Base-by-base conservation (phyloP, 495 filamentous ascomycete genomes). In the Letharia columbiana region DNA sequence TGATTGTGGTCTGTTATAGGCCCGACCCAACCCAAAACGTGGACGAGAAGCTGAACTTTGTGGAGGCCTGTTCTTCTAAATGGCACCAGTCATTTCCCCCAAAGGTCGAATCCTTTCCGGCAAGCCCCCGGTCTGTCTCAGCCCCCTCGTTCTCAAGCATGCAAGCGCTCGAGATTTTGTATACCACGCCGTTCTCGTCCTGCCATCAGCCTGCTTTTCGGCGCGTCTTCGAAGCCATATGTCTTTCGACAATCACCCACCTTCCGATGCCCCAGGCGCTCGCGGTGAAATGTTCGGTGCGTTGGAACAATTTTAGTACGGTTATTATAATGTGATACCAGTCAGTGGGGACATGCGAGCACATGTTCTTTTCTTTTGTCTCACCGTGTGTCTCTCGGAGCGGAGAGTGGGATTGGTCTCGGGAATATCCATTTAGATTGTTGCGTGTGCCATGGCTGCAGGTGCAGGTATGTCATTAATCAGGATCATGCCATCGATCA, bases 1-100 rank as follows among this genome's bases (percentile, higher is more conserved):
- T 76, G 83, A 95, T 72, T 98, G 94, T 79, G 94, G 94, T 85
- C 84, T 98, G 76, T 98, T 98, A 84, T 98, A 89, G 79, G 49
- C 64, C 61, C 66, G 63, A 61, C 68, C 42, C 61, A 56, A 60
- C 47, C 54, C 59, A 42, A 33, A 45, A 67, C 45, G 57, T 67
- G 68, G 68, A 70, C 59, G 61, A 70, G 56, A 67, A 67, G 68
- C 68, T 70, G 68, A 70, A 67, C 54, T 67, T 70, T 70, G 60
- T 67, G 68, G 68, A 70, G 68, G 68, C 65, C 64, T 70, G 33
- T 67, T 70, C 47, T 70, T 70, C 56, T 70, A 62, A 70, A 37
- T 33, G 59, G 61, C 42, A 37, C 1, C 35, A 18, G 39, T 64
- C 35, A 40, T 52, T 50, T 64, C 42, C 41, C 64, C 37, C 41